These are phyloP conservation scores for Artemisia tridentata DNA, from an alignment of 129 eudicot species.

Conservation along the genomic window DNA sequence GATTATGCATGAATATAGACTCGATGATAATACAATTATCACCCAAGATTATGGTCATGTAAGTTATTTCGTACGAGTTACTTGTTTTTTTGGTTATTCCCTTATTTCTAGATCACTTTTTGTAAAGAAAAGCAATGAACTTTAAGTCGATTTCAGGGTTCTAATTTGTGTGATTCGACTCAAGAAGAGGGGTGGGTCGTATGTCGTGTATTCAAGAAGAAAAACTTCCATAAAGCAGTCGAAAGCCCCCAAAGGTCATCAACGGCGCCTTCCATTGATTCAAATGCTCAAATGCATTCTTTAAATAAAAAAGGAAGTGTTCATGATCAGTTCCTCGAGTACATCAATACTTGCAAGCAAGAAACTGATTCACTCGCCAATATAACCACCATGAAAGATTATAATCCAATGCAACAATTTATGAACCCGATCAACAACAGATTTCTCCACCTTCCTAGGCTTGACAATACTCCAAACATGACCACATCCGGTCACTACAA, in stretches of 20 bases:
- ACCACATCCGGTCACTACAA: neutral
- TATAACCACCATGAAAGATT: slow-evolving; percentile 3
- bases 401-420: slow-evolving; percentile 19
- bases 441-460: slow-evolving; percentile 55
- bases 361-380: slow-evolving; percentile 30
- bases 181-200: slow-evolving; percentile 94
- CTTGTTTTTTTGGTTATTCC: neutral
- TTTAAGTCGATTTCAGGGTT: slow-evolving; percentile 18
- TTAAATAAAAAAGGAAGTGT: slow-evolving; percentile 35
- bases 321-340: slow-evolving; percentile 50
- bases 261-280: slow-evolving; percentile 28
- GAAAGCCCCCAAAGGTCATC: slow-evolving; percentile 48
- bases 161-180: slow-evolving; percentile 34
- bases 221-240: slow-evolving; percentile 50
- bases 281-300: slow-evolving; percentile 24
- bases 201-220: slow-evolving; percentile 80
- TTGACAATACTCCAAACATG: slow-evolving; percentile 31
- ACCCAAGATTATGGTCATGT: slow-evolving; percentile 34
- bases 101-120: neutral
- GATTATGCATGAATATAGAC: slow-evolving; percentile 90
- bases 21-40: slow-evolving; percentile 38
- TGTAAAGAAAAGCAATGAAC: slow-evolving; percentile 14
- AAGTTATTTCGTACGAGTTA: slow-evolving; percentile 13
- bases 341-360: slow-evolving; percentile 45
- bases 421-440: slow-evolving; percentile 18